These are phyloP conservation scores for Aspergillus ruber DNA, from an alignment of 2,329 filamentous ascomycete genomes.

Conservation along the genomic window DNA sequence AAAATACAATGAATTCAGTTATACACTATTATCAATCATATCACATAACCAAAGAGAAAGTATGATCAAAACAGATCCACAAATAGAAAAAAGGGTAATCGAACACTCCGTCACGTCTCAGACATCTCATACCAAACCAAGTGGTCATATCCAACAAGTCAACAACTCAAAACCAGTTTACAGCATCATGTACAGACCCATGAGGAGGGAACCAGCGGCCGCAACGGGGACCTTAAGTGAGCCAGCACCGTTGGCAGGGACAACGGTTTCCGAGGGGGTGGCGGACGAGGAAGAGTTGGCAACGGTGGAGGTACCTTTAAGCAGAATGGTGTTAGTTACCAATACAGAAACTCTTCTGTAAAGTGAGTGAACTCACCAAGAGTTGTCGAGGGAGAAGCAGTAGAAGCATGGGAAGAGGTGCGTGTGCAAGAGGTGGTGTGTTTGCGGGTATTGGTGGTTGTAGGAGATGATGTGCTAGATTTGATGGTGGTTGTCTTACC, in stretches of 20 bases:
- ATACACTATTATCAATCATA: no score
- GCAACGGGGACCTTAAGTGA: slow-evolving; percentile 20
- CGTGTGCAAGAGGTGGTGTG: slow-evolving; percentile 6
- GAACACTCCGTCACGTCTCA: no score
- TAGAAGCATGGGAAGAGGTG: slow-evolving; percentile 9
- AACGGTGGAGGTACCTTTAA: slow-evolving; percentile 10
- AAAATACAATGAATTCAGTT: no score
- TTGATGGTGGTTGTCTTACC: slow-evolving; percentile 13
- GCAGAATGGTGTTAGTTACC: slow-evolving; percentile 8
- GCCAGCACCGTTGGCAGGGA: slow-evolving; percentile 18
- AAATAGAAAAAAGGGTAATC: no score
- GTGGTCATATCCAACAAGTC: no score
- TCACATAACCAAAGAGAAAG: no score
- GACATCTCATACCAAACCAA: no score
- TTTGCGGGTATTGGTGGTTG: background rate
- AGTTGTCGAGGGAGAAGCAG: slow-evolving; percentile 16
- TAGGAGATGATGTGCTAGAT: background rate
- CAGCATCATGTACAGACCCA: slow-evolving; percentile 21
- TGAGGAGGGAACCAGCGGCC: slow-evolving; percentile 21
- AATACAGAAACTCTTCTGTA: background rate
- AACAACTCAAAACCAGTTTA: slow-evolving; percentile 5
- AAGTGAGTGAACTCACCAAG: slow-evolving; percentile 18
- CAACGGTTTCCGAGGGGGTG: slow-evolving; percentile 16
- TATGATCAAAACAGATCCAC: no score
- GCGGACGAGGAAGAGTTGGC: slow-evolving; percentile 10